A percentile compares a stretch with the other conserved stretches of the same genome.
These are phyloP conservation scores for Ceriops decandra DNA, from an alignment of 345 rosid genomes.

Conservation along the genomic window DNA sequence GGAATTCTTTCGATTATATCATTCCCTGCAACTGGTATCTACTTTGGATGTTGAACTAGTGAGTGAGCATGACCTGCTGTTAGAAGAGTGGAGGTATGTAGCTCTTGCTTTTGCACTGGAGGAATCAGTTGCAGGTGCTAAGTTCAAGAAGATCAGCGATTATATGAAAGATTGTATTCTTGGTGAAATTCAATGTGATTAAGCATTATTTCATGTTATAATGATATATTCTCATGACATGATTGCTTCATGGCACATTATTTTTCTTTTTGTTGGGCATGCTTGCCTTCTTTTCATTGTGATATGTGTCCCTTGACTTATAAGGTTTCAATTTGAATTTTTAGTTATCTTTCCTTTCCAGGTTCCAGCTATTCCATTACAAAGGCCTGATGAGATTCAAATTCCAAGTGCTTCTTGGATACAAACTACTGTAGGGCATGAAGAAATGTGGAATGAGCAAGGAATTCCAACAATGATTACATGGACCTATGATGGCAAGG, in stretches of 20 bases:
- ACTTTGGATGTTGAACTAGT: not conserved
- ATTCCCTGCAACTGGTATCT: not conserved
- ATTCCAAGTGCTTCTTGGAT: conserved; percentile 59
- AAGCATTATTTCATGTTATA: not conserved
- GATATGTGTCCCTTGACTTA: not conserved
- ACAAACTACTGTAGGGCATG: conserved; percentile 47
- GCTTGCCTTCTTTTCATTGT: not conserved
- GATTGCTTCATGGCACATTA: not conserved
- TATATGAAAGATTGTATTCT: not conserved
- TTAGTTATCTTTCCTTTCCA: conserved; percentile 17
- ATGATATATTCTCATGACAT: not conserved
- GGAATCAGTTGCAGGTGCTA: not conserved
- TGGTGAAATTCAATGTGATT: not conserved
- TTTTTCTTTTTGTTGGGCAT: not conserved
- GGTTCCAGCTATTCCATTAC: conserved; percentile 87
- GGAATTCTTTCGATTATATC: not conserved
- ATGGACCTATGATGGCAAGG: conserved; percentile 84
- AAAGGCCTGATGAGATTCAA: conserved; percentile 83
- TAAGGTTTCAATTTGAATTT: not conserved
- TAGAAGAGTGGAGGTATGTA: not conserved
- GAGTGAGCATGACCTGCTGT: conserved; percentile 1
- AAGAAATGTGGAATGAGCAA: conserved; percentile 57
- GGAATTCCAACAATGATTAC: conserved; percentile 94
- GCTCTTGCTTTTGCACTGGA: not conserved
- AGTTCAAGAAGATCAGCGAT: not conserved